phyloP scores from a whole-genome alignment of 495 filamentous ascomycete genomes.

The Tetracladium marchalianum region DNA sequence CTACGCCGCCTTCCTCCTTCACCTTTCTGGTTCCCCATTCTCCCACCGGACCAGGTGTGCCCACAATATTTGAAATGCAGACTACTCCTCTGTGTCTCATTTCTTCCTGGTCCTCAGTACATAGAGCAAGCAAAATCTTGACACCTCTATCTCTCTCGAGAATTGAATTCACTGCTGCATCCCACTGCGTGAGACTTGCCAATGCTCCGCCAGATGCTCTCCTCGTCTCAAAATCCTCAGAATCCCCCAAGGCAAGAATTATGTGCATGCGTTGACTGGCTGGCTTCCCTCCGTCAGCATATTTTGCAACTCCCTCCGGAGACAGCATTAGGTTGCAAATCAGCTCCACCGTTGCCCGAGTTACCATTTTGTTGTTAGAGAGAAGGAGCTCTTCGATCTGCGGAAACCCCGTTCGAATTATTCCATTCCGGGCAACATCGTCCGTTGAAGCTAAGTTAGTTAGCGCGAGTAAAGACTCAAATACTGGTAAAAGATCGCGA shows the following conservation, averaged over 20 bases:
- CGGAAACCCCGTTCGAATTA: slow-evolving; percentile 61
- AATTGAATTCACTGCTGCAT: slow-evolving; percentile 58
- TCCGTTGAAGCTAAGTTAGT: slow-evolving; percentile 84
- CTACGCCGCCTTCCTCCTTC: slow-evolving; percentile 43
- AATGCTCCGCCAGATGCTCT: slow-evolving; percentile 81
- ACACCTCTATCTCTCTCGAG: slow-evolving; percentile 59
- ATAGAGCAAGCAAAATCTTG: slow-evolving; percentile 60
- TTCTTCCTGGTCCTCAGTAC: slow-evolving; percentile 64
- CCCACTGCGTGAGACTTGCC: slow-evolving; percentile 71
- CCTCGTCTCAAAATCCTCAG: slow-evolving; percentile 68
- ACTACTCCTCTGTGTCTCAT: slow-evolving; percentile 71
- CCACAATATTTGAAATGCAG: slow-evolving; percentile 55
- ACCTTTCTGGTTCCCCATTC: slow-evolving; percentile 29
- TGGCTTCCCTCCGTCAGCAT: slow-evolving; percentile 57
- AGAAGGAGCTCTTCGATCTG: slow-evolving; percentile 76
- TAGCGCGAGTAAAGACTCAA: slow-evolving; percentile 82
- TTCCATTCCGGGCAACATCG: slow-evolving; percentile 53
- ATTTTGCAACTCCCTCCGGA: slow-evolving; percentile 62
- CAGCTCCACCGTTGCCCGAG: slow-evolving; percentile 77
- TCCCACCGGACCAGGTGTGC: slow-evolving; percentile 40
- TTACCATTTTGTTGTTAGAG: slow-evolving; percentile 61
- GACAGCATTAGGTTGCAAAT: slow-evolving; percentile 84
- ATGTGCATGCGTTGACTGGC: slow-evolving; percentile 69
- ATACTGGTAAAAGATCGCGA: slow-evolving; percentile 76
- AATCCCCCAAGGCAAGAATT: slow-evolving; percentile 76